Evolutionary conservation across 2,329 filamentous ascomycete genomes (phyloP).

Genomic region (Triangularia setosa): DNA sequence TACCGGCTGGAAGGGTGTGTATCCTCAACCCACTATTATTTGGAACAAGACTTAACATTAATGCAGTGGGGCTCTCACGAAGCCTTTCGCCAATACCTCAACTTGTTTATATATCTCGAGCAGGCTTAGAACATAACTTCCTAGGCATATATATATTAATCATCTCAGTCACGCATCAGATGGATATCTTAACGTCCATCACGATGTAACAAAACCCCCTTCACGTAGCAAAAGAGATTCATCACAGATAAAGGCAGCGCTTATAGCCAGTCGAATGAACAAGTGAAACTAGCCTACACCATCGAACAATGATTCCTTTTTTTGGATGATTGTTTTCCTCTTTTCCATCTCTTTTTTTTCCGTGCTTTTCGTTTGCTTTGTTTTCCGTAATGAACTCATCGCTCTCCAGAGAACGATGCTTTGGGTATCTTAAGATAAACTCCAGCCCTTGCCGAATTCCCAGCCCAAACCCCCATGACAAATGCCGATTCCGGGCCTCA

Average conservation of each 20-base stretch:
- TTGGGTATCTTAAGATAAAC: too few species aligned
- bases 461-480: background rate
- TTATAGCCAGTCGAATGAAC: background rate
- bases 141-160: too few species aligned
- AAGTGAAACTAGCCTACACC: background rate
- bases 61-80: conserved; percentile 69
- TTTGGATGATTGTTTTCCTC: background rate
- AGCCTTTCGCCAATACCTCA: too few species aligned
- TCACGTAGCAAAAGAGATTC: background rate
- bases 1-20: conserved; percentile 65
- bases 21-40: background rate
- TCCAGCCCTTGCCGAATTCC: background rate
- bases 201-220: background rate
- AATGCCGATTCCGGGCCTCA: background rate
- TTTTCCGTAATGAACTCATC: background rate
- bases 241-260: background rate
- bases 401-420: background rate
- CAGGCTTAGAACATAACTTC: too few species aligned
- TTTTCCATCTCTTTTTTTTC: background rate
- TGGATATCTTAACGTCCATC: too few species aligned
- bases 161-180: too few species aligned
- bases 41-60: background rate
- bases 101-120: too few species aligned
- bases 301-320: background rate
- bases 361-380: background rate